Evolutionary conservation across 1,284 basidiomycete genomes (phyloP), one percentile per base, ranked within the genome.

Genomic region (Apiotrichum gamsii): DNA sequence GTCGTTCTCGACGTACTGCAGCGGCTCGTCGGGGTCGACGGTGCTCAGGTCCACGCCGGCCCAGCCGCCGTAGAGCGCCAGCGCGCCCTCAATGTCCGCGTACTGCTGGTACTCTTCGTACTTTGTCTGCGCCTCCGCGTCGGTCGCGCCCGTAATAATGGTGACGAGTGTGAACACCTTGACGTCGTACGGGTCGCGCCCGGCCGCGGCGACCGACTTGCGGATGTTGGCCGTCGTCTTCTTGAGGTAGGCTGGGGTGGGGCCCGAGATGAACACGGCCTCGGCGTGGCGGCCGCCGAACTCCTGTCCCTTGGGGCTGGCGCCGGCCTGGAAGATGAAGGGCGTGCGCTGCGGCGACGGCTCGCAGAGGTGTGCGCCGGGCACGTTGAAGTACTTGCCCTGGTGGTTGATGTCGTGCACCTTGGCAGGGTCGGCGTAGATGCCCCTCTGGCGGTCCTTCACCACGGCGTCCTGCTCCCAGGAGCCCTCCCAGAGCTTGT

Each of bases 401-500:
- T 55, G 47, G 56, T 72, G 70, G 44, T 64, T 53, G 51, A 72
- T 67, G 50, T 59, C 51, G 18, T 65, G 54, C 0, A 72, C 64
- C 13, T 58, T 44, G 15, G 55, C 47, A 0, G 70, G 69, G 3
- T 57, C 51, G 16, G 66, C 59, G 43, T 61, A 71, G 15, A 68
- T 15, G 36, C 52, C 56, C 19, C 34, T 41, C 16, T 34, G 51
- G 10, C 24, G 31, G 49, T 70, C 64, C 24, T 59, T 52, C 11
- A 53, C 36, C 2, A 70, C 61, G 0, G 70, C 64, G 35, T 71
- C 65, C 43, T 72, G 69, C 16, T 62, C 58, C 70, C 70, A 72
- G 13, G 53, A 58, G n/a, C 56, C 56, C 39, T 71, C 70, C 69
- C 69, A 71, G 9, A 72, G 61, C 60, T 72, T 72, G 62, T 71